Base-by-base conservation (phyloP, 352 stramenopile genomes). In the Pythium myriotylum region DNA sequence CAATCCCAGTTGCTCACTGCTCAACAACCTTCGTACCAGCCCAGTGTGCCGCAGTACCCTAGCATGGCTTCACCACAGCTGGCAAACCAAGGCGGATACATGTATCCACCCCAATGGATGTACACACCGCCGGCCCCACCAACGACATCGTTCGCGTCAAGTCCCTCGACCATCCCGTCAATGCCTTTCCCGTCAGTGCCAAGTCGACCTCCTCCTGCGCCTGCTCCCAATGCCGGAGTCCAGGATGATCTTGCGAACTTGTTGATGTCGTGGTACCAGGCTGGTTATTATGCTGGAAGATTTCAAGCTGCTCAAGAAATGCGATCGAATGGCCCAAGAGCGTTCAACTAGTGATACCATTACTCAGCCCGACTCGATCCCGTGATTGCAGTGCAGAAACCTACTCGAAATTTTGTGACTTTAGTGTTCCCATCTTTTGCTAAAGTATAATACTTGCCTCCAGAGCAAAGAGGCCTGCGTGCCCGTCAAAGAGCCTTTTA, bases 251-350 rank as follows among this genome's bases (percentile, higher is more conserved):
- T 94, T 19, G 75, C 86, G 7, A 92, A 88, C 33, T 39, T 92
- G 48, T 69, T 92, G 8, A 68, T 94, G 51, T 73, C 86, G n/a
- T 94, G 86, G 84, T 94, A 92, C 69, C 84, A 92, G 55, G 92
- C 81, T 17, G 86, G 83, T 49, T 94, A 92, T 63, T 91, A 89
- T 54, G 91, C 83, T 1, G 84, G 84, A 6, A 74, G 84, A 42
- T 92, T 86, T 59, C 80, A 91, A 71, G 81, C 81, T 4, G 84
- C 89, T 48, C 83, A 91, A 56, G 83, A 92, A 60, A 91, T 89
- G 77, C 54, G 51, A n/a, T 32, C 37, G 19, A 60, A 55, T 19
- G 27, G 19, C 4, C 46, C 16, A 5, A 59, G 62, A 61, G 59
- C 64, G 24, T 37, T 45, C 60, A n/a, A 4, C 51, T 26, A 59